Percentiles rank a stretch among this genome's conserved stretches.
Evolutionary conservation across 768 basidiomycete genomes (phyloP).

Genomic region (Trametes cinnabarina): DNA sequence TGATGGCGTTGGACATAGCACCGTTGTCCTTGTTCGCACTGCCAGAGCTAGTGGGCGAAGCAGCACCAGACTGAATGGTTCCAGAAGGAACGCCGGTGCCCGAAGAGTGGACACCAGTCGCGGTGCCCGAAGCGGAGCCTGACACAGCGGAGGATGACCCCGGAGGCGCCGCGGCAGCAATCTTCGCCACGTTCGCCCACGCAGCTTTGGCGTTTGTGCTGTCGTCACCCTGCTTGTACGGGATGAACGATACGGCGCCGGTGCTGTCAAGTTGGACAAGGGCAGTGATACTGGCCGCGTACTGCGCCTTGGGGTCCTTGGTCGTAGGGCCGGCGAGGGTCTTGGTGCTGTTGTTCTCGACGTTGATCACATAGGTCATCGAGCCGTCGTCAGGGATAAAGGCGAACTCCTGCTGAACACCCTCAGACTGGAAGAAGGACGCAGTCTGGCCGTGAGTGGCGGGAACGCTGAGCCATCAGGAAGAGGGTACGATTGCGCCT

Average conservation of each 20-base stretch:
- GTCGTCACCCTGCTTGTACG: conserved; percentile 48
- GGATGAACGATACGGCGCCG: conserved; percentile 59
- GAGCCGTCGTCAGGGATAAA: conserved; percentile 76
- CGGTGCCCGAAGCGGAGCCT: neutral
- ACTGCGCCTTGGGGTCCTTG: conserved; percentile 59
- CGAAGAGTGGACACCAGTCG: neutral
- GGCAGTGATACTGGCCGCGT: conserved; percentile 58
- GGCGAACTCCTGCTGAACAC: conserved; percentile 71
- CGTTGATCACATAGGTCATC: conserved; percentile 71
- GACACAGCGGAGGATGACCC: conserved; percentile 16
- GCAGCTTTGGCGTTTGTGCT: conserved; percentile 43
- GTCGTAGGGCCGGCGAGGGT: conserved; percentile 55
- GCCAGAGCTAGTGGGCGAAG: neutral
- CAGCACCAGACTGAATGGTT: neutral
- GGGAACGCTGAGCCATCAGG: conserved; percentile 51
- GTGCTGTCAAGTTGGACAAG: conserved; percentile 67
- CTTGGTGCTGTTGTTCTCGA: conserved; percentile 67
- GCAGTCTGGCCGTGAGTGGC: conserved; percentile 64
- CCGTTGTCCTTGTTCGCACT: neutral
- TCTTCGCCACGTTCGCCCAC: conserved; percentile 47
- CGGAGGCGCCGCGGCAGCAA: conserved; percentile 46
- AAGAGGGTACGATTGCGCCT: conserved; percentile 54
- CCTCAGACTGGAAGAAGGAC: conserved; percentile 60
- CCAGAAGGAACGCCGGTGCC: neutral
- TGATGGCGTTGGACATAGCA: neutral